phyloP scores from a whole-genome alignment of 2,329 filamentous ascomycete genomes.

The Cladosporium phlei region DNA sequence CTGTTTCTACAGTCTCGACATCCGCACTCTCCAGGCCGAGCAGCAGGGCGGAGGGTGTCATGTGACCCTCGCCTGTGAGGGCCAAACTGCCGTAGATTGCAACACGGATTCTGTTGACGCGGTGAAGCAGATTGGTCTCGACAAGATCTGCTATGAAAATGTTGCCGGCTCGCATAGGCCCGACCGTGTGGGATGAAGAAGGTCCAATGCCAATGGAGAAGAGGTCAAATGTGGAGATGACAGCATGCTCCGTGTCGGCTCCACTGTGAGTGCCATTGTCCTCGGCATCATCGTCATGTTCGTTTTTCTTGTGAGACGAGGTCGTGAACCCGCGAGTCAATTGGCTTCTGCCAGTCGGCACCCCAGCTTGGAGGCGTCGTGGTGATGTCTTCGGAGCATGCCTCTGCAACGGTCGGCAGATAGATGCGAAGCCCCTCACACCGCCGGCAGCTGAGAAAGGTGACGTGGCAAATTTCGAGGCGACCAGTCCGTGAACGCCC shows the following conservation, averaged over 20 bases:
- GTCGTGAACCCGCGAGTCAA: neutral
- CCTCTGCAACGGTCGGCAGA: neutral
- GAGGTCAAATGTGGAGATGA: conserved; percentile 50
- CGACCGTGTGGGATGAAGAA: conserved; percentile 50
- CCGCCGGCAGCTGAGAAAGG: neutral
- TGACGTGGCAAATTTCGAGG: neutral
- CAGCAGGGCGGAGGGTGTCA: conserved; percentile 49
- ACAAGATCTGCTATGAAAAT: conserved; percentile 48
- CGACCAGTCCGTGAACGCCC: neutral
- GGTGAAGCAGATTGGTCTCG: conserved; percentile 43
- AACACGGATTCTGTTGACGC: conserved; percentile 46
- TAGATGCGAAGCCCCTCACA: neutral
- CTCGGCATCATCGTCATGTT: conserved; percentile 17
- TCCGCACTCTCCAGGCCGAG: conserved; percentile 48
- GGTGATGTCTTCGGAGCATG: neutral
- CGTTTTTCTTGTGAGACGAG: neutral
- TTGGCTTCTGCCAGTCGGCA: neutral
- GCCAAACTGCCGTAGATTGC: conserved; percentile 49
- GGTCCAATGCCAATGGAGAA: conserved; percentile 52
- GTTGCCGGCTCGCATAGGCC: conserved; percentile 50
- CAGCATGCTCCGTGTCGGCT: conserved; percentile 48
- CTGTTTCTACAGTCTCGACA: conserved; percentile 48
- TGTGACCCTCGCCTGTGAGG: conserved; percentile 49
- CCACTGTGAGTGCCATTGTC: conserved; percentile 45
- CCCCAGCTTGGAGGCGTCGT: neutral